Evolutionary conservation across 1,139 yeast genomes (phyloP).

Genomic region (Pichia sp.): DNA sequence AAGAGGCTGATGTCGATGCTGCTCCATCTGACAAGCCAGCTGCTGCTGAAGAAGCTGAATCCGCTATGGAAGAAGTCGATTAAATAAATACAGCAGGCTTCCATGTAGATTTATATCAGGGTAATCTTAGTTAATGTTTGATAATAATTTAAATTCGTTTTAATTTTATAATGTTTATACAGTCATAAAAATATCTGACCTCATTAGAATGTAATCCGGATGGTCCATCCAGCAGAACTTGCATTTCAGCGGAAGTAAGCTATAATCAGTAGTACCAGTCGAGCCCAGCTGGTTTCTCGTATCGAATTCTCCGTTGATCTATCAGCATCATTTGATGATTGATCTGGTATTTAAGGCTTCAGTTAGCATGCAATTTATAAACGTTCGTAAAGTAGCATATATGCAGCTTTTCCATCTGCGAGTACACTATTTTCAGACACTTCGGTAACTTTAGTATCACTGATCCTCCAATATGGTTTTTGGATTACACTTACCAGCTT

Average conservation of each 20-base stretch:
- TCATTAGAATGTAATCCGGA: too few relatives aligned
- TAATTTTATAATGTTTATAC: neutral
- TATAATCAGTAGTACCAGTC: too few relatives aligned
- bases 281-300: too few relatives aligned
- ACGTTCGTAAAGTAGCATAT: conserved; percentile 73
- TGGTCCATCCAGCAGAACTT: too few relatives aligned
- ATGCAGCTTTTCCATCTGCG: conserved; percentile 68
- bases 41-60: conserved; percentile 77
- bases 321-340: too few relatives aligned
- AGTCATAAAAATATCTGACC: neutral
- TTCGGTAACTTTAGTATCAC: conserved; percentile 70
- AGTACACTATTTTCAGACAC: conserved; percentile 57
- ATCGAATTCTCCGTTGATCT: too few relatives aligned
- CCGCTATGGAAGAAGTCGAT: conserved; percentile 99
- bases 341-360: too few relatives aligned
- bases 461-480: conserved; percentile 80
- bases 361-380: neutral
- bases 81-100: conserved; percentile 36
- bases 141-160: conserved; percentile 2
- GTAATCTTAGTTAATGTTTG: conserved; percentile 3
- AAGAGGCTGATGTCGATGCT: conserved; percentile 37
- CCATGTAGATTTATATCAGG: neutral
- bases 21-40: conserved; percentile 39
- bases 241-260: too few relatives aligned
- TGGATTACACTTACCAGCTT: conserved; percentile 51